These are phyloP conservation scores for Myriangium duriaei DNA, from an alignment of 2,329 filamentous ascomycete species.

Conservation along the genomic window DNA sequence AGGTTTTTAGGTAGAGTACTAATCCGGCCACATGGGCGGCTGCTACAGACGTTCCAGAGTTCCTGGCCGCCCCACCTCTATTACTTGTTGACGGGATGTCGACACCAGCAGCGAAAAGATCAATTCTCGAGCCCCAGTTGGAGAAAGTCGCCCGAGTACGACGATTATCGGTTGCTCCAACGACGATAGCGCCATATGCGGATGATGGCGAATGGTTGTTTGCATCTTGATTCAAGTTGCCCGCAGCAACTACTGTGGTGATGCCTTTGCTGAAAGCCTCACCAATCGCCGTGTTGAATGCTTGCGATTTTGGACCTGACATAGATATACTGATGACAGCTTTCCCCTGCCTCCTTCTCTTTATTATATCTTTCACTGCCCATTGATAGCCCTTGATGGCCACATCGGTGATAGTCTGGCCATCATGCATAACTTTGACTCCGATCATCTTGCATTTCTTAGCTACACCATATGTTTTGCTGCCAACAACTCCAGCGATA, in stretches of 20 bases:
- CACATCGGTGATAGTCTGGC: constrained; percentile 36
- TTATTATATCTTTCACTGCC: constrained; percentile 24
- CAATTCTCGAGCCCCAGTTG: constrained; percentile 27
- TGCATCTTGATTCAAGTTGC: constrained; percentile 32
- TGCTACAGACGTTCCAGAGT: constrained; percentile 51
- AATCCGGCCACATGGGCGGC: constrained; percentile 55
- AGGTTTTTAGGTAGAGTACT: constrained; percentile 41
- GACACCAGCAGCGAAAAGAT: constrained; percentile 27
- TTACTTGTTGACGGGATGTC: constrained; percentile 35
- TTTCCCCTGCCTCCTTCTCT: constrained; percentile 19
- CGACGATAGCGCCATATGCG: constrained; percentile 23
- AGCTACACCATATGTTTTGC: constrained; percentile 49
- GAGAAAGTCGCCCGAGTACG: constrained; percentile 25
- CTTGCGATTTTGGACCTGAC: constrained; percentile 32
- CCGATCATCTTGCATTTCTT: constrained; percentile 44
- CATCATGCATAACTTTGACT: constrained; percentile 43
- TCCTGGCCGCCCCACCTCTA: constrained; percentile 31
- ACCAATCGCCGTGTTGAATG: constrained; percentile 40
- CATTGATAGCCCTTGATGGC: constrained; percentile 49
- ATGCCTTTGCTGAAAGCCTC: constrained; percentile 36
- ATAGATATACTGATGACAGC: constrained; percentile 47
- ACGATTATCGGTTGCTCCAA: constrained; percentile 22
- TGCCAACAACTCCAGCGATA: constrained; percentile 50
- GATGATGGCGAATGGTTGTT: constrained; percentile 22
- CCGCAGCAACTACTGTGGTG: constrained; percentile 43